Conservation (phyloP, 768 basidiomycete species). For the Russula earlei region DNA sequence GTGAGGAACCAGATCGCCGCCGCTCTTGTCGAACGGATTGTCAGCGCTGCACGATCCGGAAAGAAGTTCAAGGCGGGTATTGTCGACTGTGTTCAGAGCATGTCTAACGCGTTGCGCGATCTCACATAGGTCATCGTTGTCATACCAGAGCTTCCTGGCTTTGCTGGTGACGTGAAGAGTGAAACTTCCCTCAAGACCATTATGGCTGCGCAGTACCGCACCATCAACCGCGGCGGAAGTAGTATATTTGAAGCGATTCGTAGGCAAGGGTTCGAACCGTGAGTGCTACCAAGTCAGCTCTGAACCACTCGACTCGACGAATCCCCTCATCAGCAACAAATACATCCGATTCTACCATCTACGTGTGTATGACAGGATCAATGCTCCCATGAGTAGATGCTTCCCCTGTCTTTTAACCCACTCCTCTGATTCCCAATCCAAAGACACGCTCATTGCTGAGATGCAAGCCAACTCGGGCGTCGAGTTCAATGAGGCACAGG, state of each 20-base stretch:
- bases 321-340: constrained; percentile 41
- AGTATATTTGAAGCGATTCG: constrained; percentile 81
- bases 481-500: constrained; percentile 76
- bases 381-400: constrained; percentile 53
- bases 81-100: not conserved
- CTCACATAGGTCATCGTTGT: constrained; percentile 61
- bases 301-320: not conserved
- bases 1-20: constrained; percentile 78
- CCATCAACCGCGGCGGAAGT: constrained; percentile 81
- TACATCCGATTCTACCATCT: constrained; percentile 92
- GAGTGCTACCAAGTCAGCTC: constrained; percentile 22
- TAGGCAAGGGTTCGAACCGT: constrained; percentile 74
- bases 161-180: constrained; percentile 72
- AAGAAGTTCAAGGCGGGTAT: constrained; percentile 63
- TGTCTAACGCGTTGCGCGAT: not conserved
- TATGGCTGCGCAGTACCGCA: constrained; percentile 81
- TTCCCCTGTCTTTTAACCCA: not conserved
- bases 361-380: constrained; percentile 84
- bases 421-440: not conserved
- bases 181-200: constrained; percentile 63
- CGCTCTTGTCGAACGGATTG: constrained; percentile 76
- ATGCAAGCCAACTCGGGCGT: constrained; percentile 73
- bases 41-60: constrained; percentile 63
- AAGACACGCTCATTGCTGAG: constrained; percentile 44
- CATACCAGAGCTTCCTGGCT: constrained; percentile 88